A percentile compares a stretch with the other conserved stretches of the same genome.
These are phyloP conservation scores for Eucalyptus globulus DNA, from an alignment of 345 rosid genomes.

Conservation along the genomic window DNA sequence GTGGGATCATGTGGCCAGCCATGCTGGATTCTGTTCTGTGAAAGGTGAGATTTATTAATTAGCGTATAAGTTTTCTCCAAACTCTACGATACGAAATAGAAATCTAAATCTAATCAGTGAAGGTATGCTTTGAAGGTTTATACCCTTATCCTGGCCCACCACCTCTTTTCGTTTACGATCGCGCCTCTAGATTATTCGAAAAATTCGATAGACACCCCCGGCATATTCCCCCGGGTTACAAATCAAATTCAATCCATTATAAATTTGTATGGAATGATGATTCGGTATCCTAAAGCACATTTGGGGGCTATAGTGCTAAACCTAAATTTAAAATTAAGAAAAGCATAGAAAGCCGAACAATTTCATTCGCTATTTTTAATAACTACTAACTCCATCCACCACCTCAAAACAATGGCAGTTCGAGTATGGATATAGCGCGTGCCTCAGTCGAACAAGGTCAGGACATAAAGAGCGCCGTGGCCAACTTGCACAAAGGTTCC, in stretches of 20 bases:
- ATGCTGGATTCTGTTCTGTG: not conserved
- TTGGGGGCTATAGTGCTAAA: not conserved
- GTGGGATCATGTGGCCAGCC: constrained; percentile 16
- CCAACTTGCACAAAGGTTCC: not conserved
- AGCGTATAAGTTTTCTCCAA: not conserved
- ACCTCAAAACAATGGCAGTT: not conserved
- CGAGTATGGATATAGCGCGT: not conserved
- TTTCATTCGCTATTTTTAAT: not conserved
- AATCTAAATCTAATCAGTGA: not conserved
- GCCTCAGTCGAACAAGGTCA: not conserved
- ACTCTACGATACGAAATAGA: not conserved
- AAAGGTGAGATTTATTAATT: not conserved
- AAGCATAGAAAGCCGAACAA: not conserved
- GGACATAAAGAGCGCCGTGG: not conserved
- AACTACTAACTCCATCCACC: not conserved
- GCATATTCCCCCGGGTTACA: not conserved
- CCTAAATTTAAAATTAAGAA: not conserved
- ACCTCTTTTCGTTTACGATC: not conserved
- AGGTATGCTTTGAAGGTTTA: not conserved
- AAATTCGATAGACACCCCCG: not conserved
- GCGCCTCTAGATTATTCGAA: not conserved
- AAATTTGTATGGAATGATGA: not conserved
- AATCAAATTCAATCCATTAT: not conserved
- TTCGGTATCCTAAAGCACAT: not conserved
- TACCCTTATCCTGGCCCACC: not conserved